These are phyloP conservation scores for Solanum tarijense DNA, from an alignment of 257 asterid species.

Conservation along the genomic window DNA sequence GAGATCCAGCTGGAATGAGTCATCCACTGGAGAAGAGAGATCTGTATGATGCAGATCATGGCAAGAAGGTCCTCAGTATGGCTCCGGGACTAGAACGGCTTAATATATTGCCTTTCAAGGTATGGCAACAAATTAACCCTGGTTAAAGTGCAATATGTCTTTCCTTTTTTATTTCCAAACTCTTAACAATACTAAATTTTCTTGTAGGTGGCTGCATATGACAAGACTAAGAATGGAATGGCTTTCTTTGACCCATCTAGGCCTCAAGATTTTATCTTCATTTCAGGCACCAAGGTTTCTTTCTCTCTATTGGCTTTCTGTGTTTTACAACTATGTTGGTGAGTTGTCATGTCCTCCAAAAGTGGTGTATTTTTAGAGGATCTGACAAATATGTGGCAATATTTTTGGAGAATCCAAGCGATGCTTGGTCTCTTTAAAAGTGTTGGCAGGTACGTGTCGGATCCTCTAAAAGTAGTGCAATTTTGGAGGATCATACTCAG, in stretches of 20 bases:
- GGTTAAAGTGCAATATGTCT: not conserved
- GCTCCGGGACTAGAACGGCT: constrained; percentile 90
- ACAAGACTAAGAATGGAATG: constrained; percentile 74
- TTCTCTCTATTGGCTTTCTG: not conserved
- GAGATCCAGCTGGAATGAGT: constrained; percentile 96
- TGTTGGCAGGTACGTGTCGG: not conserved
- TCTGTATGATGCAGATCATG: constrained; percentile 87
- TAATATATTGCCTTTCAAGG: constrained; percentile 85
- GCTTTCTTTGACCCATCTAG: constrained; percentile 45
- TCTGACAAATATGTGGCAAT: not conserved
- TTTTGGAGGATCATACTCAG: not conserved
- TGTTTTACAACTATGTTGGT: constrained; percentile 1
- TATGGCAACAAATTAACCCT: not conserved
- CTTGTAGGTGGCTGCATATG: constrained; percentile 87
- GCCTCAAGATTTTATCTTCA: not conserved
- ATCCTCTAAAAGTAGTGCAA: not conserved
- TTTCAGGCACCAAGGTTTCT: not conserved
- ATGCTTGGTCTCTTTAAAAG: not conserved
- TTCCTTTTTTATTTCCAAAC: not conserved
- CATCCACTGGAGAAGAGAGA: constrained; percentile 86
- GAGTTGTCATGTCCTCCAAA: not conserved
- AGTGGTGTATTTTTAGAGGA: not conserved
- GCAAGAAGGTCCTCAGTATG: constrained; percentile 87
- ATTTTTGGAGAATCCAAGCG: not conserved
- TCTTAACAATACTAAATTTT: not conserved